phyloP scores from a whole-genome alignment of 148 eudicot species.

The Heliamphora exappendiculata region DNA sequence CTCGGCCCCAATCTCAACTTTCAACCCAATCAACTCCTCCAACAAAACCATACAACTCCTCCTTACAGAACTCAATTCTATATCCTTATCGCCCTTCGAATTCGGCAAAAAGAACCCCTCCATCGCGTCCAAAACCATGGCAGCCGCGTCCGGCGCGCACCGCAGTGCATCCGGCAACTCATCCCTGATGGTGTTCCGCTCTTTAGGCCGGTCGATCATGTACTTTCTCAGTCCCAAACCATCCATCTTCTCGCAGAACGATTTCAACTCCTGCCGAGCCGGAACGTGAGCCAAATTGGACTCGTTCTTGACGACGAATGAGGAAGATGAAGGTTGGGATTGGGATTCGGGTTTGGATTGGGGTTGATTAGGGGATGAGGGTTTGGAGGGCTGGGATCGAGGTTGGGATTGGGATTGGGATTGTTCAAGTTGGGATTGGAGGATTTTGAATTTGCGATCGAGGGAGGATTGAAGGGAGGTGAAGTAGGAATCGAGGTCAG shows the following conservation, averaged over 20 bases:
- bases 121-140: constrained; percentile 32
- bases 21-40: constrained; percentile 32
- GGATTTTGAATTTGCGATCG: constrained; percentile 20
- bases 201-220: constrained; percentile 20
- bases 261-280: constrained; percentile 26
- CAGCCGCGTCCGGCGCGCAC: constrained; percentile 27
- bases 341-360: not conserved
- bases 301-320: not conserved
- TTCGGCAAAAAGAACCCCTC: constrained; percentile 23
- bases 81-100: not conserved
- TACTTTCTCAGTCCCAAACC: constrained; percentile 29
- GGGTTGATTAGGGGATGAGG: not conserved
- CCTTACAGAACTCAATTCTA: constrained; percentile 3
- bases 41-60: constrained; percentile 26
- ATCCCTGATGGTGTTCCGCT: constrained; percentile 13
- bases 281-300: not conserved
- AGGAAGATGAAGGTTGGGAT: not conserved
- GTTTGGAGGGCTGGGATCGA: no score
- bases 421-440: constrained; percentile 17
- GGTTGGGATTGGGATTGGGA: no score
- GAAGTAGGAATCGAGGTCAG: constrained; percentile 43
- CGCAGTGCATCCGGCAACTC: constrained; percentile 30
- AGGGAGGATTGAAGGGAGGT: constrained; percentile 27
- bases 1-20: constrained; percentile 17
- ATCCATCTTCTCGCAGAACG: constrained; percentile 35